A percentile compares a stretch with the other conserved stretches of the same genome.
These are phyloP conservation scores for Eimeria zaria DNA, from an alignment of 169 alveolate species.

Conservation along the genomic window DNA sequence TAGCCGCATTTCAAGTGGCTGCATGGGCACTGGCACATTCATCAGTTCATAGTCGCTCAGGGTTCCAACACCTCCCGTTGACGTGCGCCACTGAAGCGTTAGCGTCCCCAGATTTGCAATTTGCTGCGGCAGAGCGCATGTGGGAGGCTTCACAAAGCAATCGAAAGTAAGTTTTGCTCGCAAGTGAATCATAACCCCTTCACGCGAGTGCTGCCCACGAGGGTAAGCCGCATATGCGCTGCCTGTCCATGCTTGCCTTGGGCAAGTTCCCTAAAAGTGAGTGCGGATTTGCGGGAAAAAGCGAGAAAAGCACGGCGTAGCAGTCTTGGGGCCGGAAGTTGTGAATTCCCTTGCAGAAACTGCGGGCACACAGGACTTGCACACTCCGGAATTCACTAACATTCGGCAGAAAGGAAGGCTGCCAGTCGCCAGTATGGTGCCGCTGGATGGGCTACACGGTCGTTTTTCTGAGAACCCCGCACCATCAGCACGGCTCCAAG, in stretches of 20 bases:
- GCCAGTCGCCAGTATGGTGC: not conserved
- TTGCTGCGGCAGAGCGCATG: slow-evolving; percentile 42
- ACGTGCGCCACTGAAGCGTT: slow-evolving; percentile 82
- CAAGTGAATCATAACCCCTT: not conserved
- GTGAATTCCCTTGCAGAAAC: slow-evolving; percentile 67
- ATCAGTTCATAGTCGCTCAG: slow-evolving; percentile 38
- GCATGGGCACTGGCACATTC: slow-evolving; percentile 20
- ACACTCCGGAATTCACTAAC: not conserved
- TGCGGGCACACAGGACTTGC: not conserved
- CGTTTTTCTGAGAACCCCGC: not conserved
- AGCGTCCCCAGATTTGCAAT: slow-evolving; percentile 76
- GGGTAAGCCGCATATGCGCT: not conserved
- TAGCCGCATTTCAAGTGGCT: slow-evolving; percentile 74
- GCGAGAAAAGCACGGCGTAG: slow-evolving; percentile 66
- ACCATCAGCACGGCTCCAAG: not conserved
- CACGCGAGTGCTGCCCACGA: not conserved
- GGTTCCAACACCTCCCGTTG: slow-evolving; percentile 82
- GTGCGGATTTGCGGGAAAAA: slow-evolving; percentile 57
- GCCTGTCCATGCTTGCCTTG: slow-evolving; percentile 8
- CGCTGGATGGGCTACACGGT: not conserved
- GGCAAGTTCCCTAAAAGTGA: slow-evolving; percentile 19
- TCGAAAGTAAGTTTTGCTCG: not conserved
- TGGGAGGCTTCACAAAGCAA: not conserved
- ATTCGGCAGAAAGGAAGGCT: not conserved
- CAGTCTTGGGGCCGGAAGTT: slow-evolving; percentile 80